phyloP scores from a whole-genome alignment of 2,329 filamentous ascomycete species.

The Cercospora beticola region DNA sequence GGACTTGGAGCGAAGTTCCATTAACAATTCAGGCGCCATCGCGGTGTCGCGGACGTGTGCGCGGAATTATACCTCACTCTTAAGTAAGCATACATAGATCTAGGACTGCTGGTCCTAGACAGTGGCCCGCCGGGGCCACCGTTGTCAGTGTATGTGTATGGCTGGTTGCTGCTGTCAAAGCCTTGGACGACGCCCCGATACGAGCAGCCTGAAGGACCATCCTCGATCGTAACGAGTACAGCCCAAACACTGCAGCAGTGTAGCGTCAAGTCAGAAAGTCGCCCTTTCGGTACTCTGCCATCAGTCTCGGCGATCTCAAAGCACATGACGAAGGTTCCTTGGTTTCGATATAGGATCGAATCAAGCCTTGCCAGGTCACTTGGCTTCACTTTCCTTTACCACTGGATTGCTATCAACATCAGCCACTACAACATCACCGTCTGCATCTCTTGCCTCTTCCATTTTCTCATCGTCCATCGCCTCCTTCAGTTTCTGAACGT shows the following conservation, averaged over 20 bases:
- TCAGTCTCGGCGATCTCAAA: not conserved
- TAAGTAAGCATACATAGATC: not conserved
- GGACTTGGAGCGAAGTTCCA: not conserved
- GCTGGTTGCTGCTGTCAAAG: not conserved
- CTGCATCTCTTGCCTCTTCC: conserved; percentile 30
- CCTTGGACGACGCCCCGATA: not conserved
- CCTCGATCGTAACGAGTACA: not conserved
- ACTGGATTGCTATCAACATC: conserved; percentile 31
- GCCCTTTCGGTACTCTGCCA: not conserved
- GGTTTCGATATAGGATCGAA: not conserved
- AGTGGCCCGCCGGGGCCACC: not conserved
- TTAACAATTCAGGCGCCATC: not conserved
- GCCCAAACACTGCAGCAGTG: not conserved
- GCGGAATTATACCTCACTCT: not conserved
- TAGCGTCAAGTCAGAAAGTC: not conserved
- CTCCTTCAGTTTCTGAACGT: conserved; percentile 23
- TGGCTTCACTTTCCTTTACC: conserved; percentile 14
- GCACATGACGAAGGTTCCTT: not conserved
- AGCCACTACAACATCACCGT: conserved; percentile 35
- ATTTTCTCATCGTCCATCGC: conserved; percentile 22
- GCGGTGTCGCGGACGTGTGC: not conserved
- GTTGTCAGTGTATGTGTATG: not conserved
- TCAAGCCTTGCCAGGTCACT: not conserved
- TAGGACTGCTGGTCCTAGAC: not conserved
- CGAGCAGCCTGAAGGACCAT: not conserved